Percentiles rank a stretch among this genome's conserved stretches.
phyloP scores from a whole-genome alignment of 1,284 basidiomycete genomes.

The Ceratobasidium sp. region DNA sequence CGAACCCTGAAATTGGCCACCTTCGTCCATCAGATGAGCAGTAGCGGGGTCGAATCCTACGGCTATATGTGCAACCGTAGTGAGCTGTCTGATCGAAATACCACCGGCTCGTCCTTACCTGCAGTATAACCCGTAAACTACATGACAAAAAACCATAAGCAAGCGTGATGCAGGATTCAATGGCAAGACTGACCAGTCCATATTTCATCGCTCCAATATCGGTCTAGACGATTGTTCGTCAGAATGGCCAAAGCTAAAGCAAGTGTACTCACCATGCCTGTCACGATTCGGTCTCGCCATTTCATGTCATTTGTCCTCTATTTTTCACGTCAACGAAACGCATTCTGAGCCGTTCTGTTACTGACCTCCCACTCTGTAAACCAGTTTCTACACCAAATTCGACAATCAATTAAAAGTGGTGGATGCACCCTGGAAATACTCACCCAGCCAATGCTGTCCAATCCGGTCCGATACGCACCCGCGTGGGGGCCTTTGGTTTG shows the following conservation, averaged over 20 bases:
- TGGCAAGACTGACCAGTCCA: slow-evolving; percentile 52
- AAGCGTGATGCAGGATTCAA: neutral
- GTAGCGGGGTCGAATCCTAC: slow-evolving; percentile 63
- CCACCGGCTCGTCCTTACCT: neutral
- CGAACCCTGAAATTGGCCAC: slow-evolving; percentile 58
- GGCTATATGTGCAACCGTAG: slow-evolving; percentile 50
- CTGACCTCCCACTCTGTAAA: slow-evolving; percentile 61
- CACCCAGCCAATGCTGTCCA: slow-evolving; percentile 60
- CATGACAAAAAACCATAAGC: neutral
- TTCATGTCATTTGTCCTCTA: slow-evolving; percentile 59
- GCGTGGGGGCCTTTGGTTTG: slow-evolving; percentile 58
- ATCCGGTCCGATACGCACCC: slow-evolving; percentile 62
- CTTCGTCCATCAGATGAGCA: slow-evolving; percentile 60
- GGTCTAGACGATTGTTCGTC: slow-evolving; percentile 47
- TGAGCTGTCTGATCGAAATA: neutral
- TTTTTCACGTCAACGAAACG: neutral
- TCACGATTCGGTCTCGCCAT: slow-evolving; percentile 60
- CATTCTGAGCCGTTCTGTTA: neutral
- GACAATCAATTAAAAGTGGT: neutral
- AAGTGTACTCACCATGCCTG: slow-evolving; percentile 58
- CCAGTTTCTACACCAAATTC: slow-evolving; percentile 56
- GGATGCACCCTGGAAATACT: neutral
- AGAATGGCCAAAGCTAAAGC: neutral
- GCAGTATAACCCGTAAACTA: slow-evolving; percentile 59
- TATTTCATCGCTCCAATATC: slow-evolving; percentile 61